phyloP scores from a whole-genome alignment of 768 basidiomycete genomes.

The Leccinum uliginosum region DNA sequence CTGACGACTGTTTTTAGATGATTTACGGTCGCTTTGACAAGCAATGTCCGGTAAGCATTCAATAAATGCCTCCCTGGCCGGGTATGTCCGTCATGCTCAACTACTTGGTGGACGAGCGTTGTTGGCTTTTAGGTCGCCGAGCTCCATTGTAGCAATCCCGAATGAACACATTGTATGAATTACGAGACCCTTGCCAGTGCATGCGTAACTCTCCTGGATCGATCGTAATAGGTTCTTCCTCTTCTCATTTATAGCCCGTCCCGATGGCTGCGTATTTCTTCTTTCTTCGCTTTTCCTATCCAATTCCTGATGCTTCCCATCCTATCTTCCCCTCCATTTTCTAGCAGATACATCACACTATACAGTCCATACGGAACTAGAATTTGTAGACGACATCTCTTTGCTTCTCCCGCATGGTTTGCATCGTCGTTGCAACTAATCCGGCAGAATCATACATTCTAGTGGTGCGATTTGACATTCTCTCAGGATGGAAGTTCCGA shows the following conservation, averaged over 20 bases:
- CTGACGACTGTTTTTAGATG: constrained; percentile 78
- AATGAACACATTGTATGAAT: constrained; percentile 5
- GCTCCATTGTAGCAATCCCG: not conserved
- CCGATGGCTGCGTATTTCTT: not conserved
- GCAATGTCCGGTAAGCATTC: constrained; percentile 24
- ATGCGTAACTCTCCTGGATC: constrained; percentile 5
- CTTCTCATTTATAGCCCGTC: not conserved
- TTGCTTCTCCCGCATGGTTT: not conserved
- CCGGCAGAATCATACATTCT: not conserved
- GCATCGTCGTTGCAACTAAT: not conserved
- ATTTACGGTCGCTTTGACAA: constrained; percentile 57
- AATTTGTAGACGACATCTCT: not conserved
- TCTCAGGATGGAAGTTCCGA: not conserved
- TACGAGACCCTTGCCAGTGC: not conserved
- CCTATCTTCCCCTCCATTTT: not conserved
- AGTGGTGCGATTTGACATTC: not conserved
- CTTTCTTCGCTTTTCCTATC: not conserved
- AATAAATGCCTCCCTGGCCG: not conserved
- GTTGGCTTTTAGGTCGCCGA: not conserved
- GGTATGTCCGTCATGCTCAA: not conserved
- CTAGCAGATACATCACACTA: not conserved
- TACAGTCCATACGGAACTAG: constrained; percentile 1
- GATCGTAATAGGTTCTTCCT: not conserved
- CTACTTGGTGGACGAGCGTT: not conserved
- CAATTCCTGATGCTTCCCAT: not conserved